phyloP scores from a whole-genome alignment of 208 protist species.

The Trypanosoma boissoni region DNA sequence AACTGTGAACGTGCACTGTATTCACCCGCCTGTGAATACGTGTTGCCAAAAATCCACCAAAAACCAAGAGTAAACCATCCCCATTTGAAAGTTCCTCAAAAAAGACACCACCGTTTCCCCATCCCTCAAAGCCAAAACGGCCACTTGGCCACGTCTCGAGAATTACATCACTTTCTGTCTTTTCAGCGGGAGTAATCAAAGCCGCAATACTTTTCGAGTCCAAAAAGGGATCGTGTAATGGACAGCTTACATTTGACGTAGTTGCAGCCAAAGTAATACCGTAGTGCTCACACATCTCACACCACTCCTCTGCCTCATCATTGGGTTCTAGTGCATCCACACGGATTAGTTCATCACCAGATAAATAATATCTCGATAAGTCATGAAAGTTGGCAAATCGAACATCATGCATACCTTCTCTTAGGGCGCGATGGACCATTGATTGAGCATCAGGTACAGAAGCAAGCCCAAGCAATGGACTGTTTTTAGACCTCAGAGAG shows the following conservation, averaged over 20 bases:
- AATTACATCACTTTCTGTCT: background rate
- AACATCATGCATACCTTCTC: conserved; percentile 48
- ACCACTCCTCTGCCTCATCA: conserved; percentile 89
- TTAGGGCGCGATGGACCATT: conserved; percentile 51
- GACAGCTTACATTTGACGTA: conserved; percentile 11
- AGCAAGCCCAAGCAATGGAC: conserved; percentile 71
- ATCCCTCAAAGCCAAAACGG: conserved; percentile 78
- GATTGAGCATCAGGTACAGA: conserved; percentile 30
- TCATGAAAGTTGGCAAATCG: conserved; percentile 81
- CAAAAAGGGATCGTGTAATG: conserved; percentile 16
- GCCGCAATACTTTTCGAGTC: background rate
- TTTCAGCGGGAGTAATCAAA: background rate
- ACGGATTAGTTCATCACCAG: conserved; percentile 41
- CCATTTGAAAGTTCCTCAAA: conserved; percentile 33
- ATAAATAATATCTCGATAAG: conserved; percentile 55
- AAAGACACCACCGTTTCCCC: conserved; percentile 68
- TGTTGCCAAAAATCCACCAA: conserved; percentile 73
- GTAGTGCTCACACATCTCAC: conserved; percentile 92
- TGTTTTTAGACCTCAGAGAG: conserved; percentile 63
- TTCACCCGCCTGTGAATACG: conserved; percentile 61
- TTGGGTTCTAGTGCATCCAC: conserved; percentile 78
- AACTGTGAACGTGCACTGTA: conserved; percentile 59
- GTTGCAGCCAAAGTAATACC: conserved; percentile 76
- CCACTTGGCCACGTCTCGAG: conserved; percentile 59
- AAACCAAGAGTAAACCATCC: conserved; percentile 56